A percentile compares a stretch with the other conserved stretches of the same genome.
Evolutionary conservation across 140 eudicot species (phyloP).

Genomic region (Flaveria floridana): DNA sequence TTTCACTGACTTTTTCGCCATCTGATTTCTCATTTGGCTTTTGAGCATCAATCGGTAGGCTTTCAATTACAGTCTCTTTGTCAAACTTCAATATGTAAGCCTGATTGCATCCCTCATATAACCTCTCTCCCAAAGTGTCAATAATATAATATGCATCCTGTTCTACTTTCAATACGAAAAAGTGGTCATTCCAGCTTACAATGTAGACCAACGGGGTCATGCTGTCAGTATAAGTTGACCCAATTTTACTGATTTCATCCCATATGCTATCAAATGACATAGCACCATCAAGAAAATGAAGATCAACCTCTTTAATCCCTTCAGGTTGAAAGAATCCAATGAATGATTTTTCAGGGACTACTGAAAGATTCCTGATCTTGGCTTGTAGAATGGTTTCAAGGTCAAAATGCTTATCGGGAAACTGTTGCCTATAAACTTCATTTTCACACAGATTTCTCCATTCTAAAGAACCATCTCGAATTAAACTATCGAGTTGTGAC

Average conservation of each 20-base stretch:
- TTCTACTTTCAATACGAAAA: constrained; percentile 65
- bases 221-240: constrained; percentile 15
- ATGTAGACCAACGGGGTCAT: constrained; percentile 50
- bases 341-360: constrained; percentile 69
- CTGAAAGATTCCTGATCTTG: constrained; percentile 53
- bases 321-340: constrained; percentile 77
- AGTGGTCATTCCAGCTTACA: constrained; percentile 80
- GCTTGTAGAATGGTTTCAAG: constrained; percentile 78
- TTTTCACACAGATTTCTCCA: constrained; percentile 80
- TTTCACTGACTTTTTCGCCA: constrained; percentile 28
- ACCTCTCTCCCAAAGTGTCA: constrained; percentile 82
- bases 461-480: constrained; percentile 77
- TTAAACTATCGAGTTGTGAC: constrained; percentile 75
- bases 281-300: constrained; percentile 61
- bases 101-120: constrained; percentile 72
- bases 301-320: constrained; percentile 53
- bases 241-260: constrained; percentile 56
- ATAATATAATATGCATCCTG: constrained; percentile 62
- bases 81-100: constrained; percentile 70
- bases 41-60: constrained; percentile 34
- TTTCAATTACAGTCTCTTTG: constrained; percentile 48
- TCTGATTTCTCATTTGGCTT: constrained; percentile 40
- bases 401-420: constrained; percentile 89
- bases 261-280: constrained; percentile 80
- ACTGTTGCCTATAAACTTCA: constrained; percentile 50